A percentile compares a stretch with the other conserved stretches of the same genome.
phyloP scores from a whole-genome alignment of 768 basidiomycete species.

The Mycena galericulata region DNA sequence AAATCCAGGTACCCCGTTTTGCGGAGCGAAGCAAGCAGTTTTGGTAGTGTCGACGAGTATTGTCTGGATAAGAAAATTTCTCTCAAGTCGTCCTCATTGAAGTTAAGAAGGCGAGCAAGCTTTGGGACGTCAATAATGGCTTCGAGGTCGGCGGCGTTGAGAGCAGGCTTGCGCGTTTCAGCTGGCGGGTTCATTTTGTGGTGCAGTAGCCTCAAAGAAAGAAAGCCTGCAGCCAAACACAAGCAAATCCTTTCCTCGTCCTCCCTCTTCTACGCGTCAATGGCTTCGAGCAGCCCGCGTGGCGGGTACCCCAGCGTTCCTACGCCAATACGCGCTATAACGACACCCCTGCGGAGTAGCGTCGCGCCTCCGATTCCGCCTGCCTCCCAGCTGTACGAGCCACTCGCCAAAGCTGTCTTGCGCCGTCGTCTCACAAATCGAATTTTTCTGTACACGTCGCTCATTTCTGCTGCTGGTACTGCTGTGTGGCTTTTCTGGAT shows the following conservation, averaged over 20 bases:
- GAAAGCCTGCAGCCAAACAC: slow-evolving; percentile 3
- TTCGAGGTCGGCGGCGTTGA: too few relatives aligned
- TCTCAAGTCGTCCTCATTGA: too few relatives aligned
- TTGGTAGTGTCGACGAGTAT: too few relatives aligned
- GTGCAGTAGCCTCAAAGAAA: too few relatives aligned
- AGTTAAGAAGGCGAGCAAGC: too few relatives aligned
- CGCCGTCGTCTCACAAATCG: slow-evolving; percentile 67
- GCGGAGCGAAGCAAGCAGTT: too few relatives aligned
- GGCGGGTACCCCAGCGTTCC: neutral
- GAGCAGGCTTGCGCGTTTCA: too few relatives aligned
- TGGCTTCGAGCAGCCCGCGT: too few relatives aligned
- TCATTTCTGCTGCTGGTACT: slow-evolving; percentile 58
- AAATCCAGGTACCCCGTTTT: too few relatives aligned
- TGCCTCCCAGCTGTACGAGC: slow-evolving; percentile 70
- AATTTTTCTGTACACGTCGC: slow-evolving; percentile 64
- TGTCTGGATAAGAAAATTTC: too few relatives aligned
- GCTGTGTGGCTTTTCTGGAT: slow-evolving; percentile 58
- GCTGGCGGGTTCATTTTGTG: too few relatives aligned
- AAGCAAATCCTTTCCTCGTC: neutral
- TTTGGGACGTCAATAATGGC: too few relatives aligned
- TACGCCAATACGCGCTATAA: slow-evolving; percentile 63
- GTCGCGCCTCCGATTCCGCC: slow-evolving; percentile 68
- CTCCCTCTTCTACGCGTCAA: neutral
- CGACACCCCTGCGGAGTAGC: slow-evolving; percentile 58
- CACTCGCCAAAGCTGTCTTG: slow-evolving; percentile 71